Conservation (phyloP, 1,139 yeast species). For the Diutina siamensis region DNA sequence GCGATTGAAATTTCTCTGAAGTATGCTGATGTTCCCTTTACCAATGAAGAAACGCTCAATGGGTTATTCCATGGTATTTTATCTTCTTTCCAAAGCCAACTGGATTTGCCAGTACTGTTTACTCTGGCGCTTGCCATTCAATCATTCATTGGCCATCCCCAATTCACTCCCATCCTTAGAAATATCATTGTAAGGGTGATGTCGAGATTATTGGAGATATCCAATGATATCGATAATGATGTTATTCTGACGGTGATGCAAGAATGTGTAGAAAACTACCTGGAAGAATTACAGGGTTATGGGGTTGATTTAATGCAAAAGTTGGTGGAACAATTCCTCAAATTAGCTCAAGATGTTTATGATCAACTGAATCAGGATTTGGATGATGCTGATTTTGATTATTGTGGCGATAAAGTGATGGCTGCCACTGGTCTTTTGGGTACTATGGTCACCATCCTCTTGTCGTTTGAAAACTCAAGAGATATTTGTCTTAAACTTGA, state of each 20-base stretch:
- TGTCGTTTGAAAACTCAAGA: conserved; percentile 74
- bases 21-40: conserved; percentile 54
- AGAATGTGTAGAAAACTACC: conserved; percentile 83
- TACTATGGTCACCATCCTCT: conserved; percentile 76
- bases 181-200: conserved; percentile 67
- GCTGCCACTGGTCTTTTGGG: conserved; percentile 82
- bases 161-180: conserved; percentile 58
- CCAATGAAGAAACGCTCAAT: conserved; percentile 36
- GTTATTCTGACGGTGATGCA: conserved; percentile 87
- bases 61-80: conserved; percentile 58
- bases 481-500: conserved; percentile 60
- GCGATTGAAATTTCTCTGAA: conserved; percentile 69
- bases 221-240: conserved; percentile 80
- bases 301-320: conserved; percentile 79
- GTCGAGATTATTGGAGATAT: conserved; percentile 64
- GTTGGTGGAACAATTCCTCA: conserved; percentile 69
- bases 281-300: conserved; percentile 86
- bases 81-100: conserved; percentile 37
- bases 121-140: conserved; percentile 84
- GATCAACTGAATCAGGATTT: conserved; percentile 44
- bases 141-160: conserved; percentile 54
- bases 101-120: conserved; percentile 65
- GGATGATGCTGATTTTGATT: conserved; percentile 31
- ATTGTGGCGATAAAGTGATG: conserved; percentile 66
- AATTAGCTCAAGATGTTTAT: conserved; percentile 57